A percentile compares a stretch with the other conserved stretches of the same genome.
These are phyloP conservation scores for Wallacemonas sp. DNA, from an alignment of 208 protist genomes.

Conservation along the genomic window DNA sequence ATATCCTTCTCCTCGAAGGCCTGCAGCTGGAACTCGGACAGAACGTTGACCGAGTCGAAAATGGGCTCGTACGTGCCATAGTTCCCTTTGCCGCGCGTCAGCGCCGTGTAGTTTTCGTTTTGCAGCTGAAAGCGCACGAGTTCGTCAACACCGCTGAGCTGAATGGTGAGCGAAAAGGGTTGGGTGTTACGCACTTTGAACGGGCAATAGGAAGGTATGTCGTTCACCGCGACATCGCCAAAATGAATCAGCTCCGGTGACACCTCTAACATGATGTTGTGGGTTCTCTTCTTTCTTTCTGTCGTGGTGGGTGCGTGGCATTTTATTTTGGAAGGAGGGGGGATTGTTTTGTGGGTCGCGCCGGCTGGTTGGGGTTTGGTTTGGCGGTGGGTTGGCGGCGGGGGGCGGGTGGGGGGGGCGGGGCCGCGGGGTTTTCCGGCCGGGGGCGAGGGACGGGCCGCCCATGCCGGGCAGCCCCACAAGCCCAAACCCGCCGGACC, in stretches of 20 bases:
- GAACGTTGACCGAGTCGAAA: constrained; percentile 61
- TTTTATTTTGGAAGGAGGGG: too few species aligned
- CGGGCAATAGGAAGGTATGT: constrained; percentile 53
- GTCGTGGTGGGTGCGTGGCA: not conserved
- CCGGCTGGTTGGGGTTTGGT: not conserved
- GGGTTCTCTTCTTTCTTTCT: not conserved
- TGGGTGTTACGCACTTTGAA: constrained; percentile 51
- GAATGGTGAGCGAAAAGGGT: constrained; percentile 32
- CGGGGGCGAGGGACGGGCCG: too few species aligned
- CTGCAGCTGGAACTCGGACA: constrained; percentile 40
- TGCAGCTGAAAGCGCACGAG: constrained; percentile 52
- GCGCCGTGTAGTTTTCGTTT: constrained; percentile 60
- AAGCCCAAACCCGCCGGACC: too few species aligned
- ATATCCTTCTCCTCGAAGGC: constrained; percentile 52
- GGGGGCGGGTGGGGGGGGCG: too few species aligned
- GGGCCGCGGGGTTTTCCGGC: too few species aligned
- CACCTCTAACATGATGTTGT: constrained; percentile 68
- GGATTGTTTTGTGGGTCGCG: too few species aligned
- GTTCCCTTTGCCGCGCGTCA: constrained; percentile 15
- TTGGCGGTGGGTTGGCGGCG: too few species aligned
- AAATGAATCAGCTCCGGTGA: constrained; percentile 39
- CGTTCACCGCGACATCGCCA: constrained; percentile 72
- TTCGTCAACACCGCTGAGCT: constrained; percentile 35
- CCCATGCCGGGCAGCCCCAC: too few species aligned
- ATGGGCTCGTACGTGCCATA: constrained; percentile 49